A percentile compares a stretch with the other conserved stretches of the same genome.
Conservation (phyloP, 371 early-diverging fungal genomes). For the Thermomucor indicae-seudaticae region DNA sequence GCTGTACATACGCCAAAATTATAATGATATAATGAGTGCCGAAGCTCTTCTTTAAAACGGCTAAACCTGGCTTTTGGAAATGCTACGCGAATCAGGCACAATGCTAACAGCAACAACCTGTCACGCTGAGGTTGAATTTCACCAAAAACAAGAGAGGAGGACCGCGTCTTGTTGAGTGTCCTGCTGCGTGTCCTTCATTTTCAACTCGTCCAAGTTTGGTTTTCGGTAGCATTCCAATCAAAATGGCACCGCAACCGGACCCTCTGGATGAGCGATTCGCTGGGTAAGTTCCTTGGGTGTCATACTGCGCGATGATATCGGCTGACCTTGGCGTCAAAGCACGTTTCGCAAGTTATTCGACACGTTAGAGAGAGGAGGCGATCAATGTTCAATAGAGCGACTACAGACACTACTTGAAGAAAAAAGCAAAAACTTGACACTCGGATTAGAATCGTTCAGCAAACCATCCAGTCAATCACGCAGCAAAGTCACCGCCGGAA, state of each 20-base stretch:
- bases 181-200: too few species aligned
- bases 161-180: too few species aligned
- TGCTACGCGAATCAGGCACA: too few species aligned
- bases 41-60: too few species aligned
- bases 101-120: too few species aligned
- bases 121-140: too few species aligned
- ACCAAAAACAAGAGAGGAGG: too few species aligned
- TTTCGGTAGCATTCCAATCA: too few species aligned
- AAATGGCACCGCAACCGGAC: slow-evolving; percentile 11
- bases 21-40: too few species aligned
- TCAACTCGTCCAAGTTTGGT: too few species aligned
- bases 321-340: slow-evolving; percentile 6
- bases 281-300: slow-evolving; percentile 15
- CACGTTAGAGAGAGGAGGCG: slow-evolving; percentile 37
- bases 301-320: neutral
- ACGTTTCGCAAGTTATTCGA: slow-evolving; percentile 41
- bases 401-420: slow-evolving; percentile 42
- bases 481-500: slow-evolving; percentile 22
- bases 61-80: too few species aligned
- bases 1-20: too few species aligned
- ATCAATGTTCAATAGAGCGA: slow-evolving; percentile 40
- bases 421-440: slow-evolving; percentile 20
- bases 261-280: slow-evolving; percentile 22
- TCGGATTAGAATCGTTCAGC: slow-evolving; percentile 31
- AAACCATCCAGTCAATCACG: slow-evolving; percentile 29